These are phyloP conservation scores for Colletotrichum plurivorum DNA, from an alignment of 2,329 filamentous ascomycete genomes.

Conservation along the genomic window DNA sequence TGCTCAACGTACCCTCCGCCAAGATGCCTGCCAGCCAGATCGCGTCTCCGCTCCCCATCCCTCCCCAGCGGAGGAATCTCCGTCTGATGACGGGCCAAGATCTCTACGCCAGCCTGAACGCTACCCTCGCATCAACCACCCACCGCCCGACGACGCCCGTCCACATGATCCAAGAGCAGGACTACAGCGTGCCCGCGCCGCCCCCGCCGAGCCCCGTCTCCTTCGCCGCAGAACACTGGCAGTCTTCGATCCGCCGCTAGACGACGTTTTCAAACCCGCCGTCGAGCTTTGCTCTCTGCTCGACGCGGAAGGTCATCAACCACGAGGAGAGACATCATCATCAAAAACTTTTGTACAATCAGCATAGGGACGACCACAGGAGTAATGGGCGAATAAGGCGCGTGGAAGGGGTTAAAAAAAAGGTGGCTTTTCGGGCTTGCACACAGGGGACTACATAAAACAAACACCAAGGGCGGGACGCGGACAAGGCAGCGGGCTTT, in stretches of 20 bases:
- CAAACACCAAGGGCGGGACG: constrained; percentile 5
- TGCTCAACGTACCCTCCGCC: constrained; percentile 27
- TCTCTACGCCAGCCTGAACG: constrained; percentile 67
- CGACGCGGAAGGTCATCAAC: constrained; percentile 7
- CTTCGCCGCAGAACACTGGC: constrained; percentile 71
- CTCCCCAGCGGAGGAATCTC: constrained; percentile 61
- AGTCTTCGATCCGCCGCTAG: constrained; percentile 52
- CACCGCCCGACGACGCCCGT: constrained; percentile 61
- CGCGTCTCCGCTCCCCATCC: constrained; percentile 62
- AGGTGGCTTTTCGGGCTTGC: constrained; percentile 21
- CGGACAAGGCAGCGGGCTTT: too few species aligned
- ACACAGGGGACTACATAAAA: constrained; percentile 21
- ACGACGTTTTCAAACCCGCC: background rate
- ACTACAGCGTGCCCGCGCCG: constrained; percentile 76
- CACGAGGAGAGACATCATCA: background rate
- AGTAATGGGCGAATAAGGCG: constrained; percentile 32
- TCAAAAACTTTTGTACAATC: constrained; percentile 24
- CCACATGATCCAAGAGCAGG: constrained; percentile 68
- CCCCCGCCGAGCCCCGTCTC: constrained; percentile 76
- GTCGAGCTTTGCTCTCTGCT: constrained; percentile 1
- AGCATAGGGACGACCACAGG: constrained; percentile 32
- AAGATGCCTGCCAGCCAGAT: constrained; percentile 60
- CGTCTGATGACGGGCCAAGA: constrained; percentile 64
- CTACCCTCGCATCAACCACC: constrained; percentile 62
- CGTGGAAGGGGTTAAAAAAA: constrained; percentile 26